phyloP scores from a whole-genome alignment of 1,284 basidiomycete genomes.

The Trametes hirsuta region DNA sequence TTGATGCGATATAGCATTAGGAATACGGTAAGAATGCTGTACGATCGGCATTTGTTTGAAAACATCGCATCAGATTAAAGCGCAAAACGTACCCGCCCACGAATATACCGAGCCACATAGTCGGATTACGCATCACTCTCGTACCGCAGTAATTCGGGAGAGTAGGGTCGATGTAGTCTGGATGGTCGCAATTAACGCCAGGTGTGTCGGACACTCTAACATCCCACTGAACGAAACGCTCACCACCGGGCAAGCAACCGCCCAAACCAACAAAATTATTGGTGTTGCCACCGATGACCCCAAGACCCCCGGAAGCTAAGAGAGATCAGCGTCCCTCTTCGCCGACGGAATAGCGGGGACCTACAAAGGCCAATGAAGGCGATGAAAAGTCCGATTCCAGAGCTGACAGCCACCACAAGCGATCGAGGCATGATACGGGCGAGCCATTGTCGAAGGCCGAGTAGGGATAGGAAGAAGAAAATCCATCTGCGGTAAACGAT shows the following conservation, averaged over 20 bases:
- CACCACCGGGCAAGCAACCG: constrained; percentile 58
- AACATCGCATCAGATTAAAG: too few relatives aligned
- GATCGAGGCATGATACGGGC: constrained; percentile 88
- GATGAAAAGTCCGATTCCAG: constrained; percentile 87
- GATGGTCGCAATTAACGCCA: too few relatives aligned
- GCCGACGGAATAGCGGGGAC: constrained; percentile 22
- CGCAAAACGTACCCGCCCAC: constrained; percentile 69
- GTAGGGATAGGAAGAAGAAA: constrained; percentile 80
- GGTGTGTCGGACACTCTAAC: too few relatives aligned
- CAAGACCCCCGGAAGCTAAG: constrained; percentile 66
- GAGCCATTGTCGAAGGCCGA: constrained; percentile 91
- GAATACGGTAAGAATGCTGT: constrained; percentile 77
- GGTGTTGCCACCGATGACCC: constrained; percentile 77
- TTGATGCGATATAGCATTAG: constrained; percentile 87
- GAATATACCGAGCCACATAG: constrained; percentile 90
- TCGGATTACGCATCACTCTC: constrained; percentile 75
- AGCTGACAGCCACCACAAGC: constrained; percentile 81
- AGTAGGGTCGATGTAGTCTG: constrained; percentile 45
- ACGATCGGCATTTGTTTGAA: constrained; percentile 62
- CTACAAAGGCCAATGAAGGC: constrained; percentile 74
- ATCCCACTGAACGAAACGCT: too few relatives aligned
- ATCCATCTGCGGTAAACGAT: constrained; percentile 57
- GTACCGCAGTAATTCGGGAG: constrained; percentile 59
- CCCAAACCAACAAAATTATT: constrained; percentile 80
- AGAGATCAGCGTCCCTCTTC: background rate